phyloP scores from a whole-genome alignment of 371 early-diverging fungal species.

The Rhizopus delemar region DNA sequence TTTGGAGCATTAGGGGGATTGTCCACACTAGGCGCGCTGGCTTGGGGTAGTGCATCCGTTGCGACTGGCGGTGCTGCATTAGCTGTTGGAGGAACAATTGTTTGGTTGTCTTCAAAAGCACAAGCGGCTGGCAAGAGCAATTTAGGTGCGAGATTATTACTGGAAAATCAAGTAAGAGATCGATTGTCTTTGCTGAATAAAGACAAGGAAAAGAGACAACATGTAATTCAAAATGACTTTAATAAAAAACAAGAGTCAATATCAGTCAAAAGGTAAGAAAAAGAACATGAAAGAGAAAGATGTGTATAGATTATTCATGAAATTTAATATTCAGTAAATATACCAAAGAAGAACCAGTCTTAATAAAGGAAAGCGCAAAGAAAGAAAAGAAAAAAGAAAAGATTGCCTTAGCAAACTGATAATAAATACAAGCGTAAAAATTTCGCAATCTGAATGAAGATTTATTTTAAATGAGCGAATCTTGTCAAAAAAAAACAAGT shows the following conservation, averaged over 20 bases:
- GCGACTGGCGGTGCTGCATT: constrained; percentile 38
- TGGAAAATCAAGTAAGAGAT: constrained; percentile 28
- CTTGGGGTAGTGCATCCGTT: constrained; percentile 41
- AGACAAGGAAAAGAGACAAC: constrained; percentile 1
- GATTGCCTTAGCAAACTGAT: too few species aligned
- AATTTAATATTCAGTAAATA: not conserved
- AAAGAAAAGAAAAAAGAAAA: too few species aligned
- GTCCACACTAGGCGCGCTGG: constrained; percentile 53
- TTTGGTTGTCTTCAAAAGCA: constrained; percentile 30
- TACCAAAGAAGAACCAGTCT: not conserved
- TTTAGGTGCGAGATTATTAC: constrained; percentile 24
- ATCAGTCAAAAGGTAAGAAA: not conserved
- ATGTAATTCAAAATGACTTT: constrained; percentile 11
- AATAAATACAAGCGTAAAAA: too few species aligned
- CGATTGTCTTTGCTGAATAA: constrained; percentile 8
- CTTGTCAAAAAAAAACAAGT: too few species aligned
- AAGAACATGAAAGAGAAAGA: too few species aligned
- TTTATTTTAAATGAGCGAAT: too few species aligned
- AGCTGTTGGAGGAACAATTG: constrained; percentile 34
- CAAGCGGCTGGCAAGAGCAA: constrained; percentile 27
- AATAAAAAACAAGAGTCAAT: not conserved
- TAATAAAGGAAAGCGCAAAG: too few species aligned
- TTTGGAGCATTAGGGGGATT: constrained; percentile 49
- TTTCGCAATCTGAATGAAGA: too few species aligned
- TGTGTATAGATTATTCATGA: not conserved